Conservation (phyloP, 108 stramenopile species). For the Ochromonas danica region DNA sequence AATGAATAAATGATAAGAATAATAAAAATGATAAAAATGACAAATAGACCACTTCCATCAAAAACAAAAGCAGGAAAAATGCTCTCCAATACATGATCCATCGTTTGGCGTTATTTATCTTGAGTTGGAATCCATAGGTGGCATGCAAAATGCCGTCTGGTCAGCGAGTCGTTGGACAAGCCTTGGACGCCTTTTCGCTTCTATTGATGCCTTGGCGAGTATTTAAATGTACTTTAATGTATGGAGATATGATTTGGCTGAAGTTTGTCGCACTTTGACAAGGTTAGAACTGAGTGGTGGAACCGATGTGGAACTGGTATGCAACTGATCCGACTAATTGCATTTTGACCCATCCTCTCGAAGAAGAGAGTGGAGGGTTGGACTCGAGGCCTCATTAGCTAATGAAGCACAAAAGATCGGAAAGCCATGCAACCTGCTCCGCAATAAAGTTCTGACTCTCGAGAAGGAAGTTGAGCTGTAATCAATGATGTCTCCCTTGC, state of each 20-base stretch:
- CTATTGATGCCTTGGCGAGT: neutral
- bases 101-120: neutral
- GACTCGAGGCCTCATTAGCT: too few relatives aligned
- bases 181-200: neutral
- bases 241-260: neutral
- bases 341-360: too few relatives aligned
- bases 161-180: neutral
- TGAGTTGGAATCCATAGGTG: neutral
- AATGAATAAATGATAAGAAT: neutral
- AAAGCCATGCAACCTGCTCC: too few relatives aligned
- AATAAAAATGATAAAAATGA: neutral
- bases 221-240: neutral
- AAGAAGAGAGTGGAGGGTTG: too few relatives aligned
- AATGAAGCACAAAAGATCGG: too few relatives aligned
- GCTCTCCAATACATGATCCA: neutral
- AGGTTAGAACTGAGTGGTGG: neutral
- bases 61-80: neutral
- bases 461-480: too few relatives aligned
- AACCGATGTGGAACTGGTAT: neutral
- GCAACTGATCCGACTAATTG: too few relatives aligned
- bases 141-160: neutral
- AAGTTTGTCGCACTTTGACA: neutral
- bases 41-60: neutral
- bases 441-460: too few relatives aligned
- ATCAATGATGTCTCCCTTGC: too few relatives aligned